Percentiles rank a stretch among this genome's conserved stretches.
phyloP scores from a whole-genome alignment of 2,329 filamentous ascomycete genomes.

The Paraphaeosphaeria minitans region DNA sequence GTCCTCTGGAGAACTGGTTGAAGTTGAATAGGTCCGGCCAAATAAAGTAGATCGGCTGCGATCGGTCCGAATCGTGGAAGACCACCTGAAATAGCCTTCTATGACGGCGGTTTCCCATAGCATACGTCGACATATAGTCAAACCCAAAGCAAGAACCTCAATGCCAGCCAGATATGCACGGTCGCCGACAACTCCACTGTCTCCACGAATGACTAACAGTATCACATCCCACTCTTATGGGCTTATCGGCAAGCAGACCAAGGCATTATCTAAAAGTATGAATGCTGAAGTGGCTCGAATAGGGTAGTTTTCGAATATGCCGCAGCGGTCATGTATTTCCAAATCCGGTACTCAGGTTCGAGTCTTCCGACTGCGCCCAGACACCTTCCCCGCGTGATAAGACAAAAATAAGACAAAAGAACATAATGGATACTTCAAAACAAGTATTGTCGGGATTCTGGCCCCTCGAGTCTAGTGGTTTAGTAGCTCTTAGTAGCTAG shows the following conservation, averaged over 20 bases:
- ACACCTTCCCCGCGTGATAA: neutral
- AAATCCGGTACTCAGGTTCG: neutral
- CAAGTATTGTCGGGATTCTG: neutral
- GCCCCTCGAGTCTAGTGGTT: neutral
- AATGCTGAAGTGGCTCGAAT: neutral
- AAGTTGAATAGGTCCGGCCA: neutral
- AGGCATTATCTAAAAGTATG: neutral
- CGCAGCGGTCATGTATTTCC: neutral
- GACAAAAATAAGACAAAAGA: neutral
- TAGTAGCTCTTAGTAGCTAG: neutral
- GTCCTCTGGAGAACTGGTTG: conserved; percentile 57
- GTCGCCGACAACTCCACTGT: neutral
- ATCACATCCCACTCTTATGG: neutral
- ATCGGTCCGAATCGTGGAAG: neutral
- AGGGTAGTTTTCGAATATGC: neutral
- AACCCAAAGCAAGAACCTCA: neutral
- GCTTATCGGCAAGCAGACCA: neutral
- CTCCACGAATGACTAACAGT: neutral
- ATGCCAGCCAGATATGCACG: neutral
- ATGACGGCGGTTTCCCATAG: neutral
- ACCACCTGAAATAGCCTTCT: neutral
- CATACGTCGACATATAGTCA: neutral
- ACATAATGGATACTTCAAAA: neutral
- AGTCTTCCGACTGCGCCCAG: neutral
- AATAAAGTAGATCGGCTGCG: neutral